A percentile compares a stretch with the other conserved stretches of the same genome.
phyloP scores from a whole-genome alignment of 768 basidiomycete genomes.

The Termitomyces sp. region DNA sequence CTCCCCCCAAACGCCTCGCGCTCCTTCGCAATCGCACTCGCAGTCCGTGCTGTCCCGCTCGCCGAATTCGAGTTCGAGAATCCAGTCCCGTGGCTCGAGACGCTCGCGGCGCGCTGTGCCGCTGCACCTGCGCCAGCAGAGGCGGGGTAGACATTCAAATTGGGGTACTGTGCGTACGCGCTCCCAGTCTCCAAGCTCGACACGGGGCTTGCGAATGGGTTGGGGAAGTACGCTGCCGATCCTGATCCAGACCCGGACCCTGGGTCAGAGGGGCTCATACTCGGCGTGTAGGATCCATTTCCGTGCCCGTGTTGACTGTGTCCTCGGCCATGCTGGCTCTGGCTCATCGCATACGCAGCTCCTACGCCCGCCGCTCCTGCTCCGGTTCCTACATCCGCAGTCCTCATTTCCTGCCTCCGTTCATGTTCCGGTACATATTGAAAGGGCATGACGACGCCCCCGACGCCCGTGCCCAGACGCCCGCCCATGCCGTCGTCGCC shows the following conservation, averaged over 20 bases:
- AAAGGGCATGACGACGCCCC: slow-evolving; percentile 30
- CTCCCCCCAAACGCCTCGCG: not conserved
- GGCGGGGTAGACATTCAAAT: not conserved
- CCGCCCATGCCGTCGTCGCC: slow-evolving; percentile 31
- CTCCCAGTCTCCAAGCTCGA: slow-evolving; percentile 1
- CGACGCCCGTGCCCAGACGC: slow-evolving; percentile 23
- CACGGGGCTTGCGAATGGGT: not conserved
- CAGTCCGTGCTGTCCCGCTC: not conserved
- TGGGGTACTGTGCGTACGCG: not conserved
- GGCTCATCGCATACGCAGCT: not conserved
- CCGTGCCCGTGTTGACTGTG: not conserved
- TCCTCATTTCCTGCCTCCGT: not conserved
- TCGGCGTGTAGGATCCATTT: not conserved
- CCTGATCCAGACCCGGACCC: not conserved
- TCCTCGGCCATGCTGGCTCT: not conserved
- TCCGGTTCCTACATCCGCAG: not conserved
- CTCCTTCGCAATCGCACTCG: not conserved
- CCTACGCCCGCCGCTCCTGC: not conserved
- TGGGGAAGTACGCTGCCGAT: not conserved
- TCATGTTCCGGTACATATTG: slow-evolving; percentile 7
- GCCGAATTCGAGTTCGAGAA: not conserved
- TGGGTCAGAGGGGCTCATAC: not conserved
- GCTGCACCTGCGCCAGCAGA: not conserved
- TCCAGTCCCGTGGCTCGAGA: not conserved
- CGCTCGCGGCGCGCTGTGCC: not conserved